Evolutionary conservation across 116 monocot genomes (phyloP).

Genomic region (Papilionanthe hybrid): DNA sequence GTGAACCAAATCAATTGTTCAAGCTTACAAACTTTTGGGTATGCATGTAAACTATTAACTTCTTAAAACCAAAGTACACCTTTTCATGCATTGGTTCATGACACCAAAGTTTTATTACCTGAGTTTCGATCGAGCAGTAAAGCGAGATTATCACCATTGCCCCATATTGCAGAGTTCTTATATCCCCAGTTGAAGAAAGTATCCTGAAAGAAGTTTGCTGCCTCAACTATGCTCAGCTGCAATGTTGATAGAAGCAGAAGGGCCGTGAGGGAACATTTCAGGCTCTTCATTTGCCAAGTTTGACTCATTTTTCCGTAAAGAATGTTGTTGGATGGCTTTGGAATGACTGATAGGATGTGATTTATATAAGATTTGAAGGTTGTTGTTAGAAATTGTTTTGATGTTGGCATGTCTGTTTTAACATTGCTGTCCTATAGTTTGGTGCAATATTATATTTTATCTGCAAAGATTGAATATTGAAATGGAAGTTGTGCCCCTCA

Average conservation of each 20-base stretch:
- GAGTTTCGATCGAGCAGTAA: conserved; percentile 36
- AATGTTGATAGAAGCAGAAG: conserved; percentile 13
- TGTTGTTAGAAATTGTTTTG: neutral
- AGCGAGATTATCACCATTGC: conserved; percentile 33
- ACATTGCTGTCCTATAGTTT: neutral
- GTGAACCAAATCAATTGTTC: neutral
- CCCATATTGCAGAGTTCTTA: conserved; percentile 37
- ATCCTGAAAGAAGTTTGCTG: conserved; percentile 39
- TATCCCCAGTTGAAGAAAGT: conserved; percentile 40
- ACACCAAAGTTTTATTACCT: conserved; percentile 10
- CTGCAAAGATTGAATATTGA: neutral
- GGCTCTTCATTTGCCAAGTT: conserved; percentile 4
- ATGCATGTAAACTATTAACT: no score
- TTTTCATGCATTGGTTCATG: no score
- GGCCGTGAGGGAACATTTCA: conserved; percentile 6
- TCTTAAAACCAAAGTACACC: no score
- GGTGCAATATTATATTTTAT: neutral
- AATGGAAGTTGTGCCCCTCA: neutral
- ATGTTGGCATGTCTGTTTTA: neutral
- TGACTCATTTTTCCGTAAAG: neutral
- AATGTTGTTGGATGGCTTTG: neutral
- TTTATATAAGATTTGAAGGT: neutral
- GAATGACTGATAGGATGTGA: neutral
- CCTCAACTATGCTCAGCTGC: conserved; percentile 14
- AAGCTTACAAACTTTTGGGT: neutral